Percentiles rank a stretch among this genome's conserved stretches.
Evolutionary conservation across 148 eudicot species (phyloP).

Genomic region (Drosera capensis): DNA sequence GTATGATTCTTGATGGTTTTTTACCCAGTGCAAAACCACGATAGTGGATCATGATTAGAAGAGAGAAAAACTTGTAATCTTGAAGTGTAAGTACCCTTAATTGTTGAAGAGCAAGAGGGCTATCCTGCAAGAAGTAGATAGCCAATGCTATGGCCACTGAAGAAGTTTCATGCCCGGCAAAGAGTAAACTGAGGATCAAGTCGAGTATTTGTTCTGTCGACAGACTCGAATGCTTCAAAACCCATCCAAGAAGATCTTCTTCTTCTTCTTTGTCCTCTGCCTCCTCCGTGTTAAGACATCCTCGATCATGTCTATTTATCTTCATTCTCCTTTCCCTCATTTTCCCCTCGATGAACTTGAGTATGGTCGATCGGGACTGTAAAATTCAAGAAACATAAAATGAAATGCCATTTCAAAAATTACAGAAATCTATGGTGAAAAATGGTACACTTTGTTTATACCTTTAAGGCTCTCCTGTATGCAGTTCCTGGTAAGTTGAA

Average conservation of each 20-base stretch:
- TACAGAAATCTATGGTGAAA: neutral
- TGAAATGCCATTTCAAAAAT: neutral
- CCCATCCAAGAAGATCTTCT: slow-evolving; percentile 89
- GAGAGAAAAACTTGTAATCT: too few species aligned
- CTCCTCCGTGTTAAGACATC: neutral
- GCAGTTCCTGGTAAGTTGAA: slow-evolving; percentile 86
- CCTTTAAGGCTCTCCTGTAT: slow-evolving; percentile 79
- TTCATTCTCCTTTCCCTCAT: slow-evolving; percentile 48
- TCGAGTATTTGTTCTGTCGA: slow-evolving; percentile 88
- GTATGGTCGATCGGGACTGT: slow-evolving; percentile 75
- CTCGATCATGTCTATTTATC: slow-evolving; percentile 11
- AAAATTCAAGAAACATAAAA: neutral
- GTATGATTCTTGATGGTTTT: too few species aligned
- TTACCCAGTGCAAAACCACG: too few species aligned
- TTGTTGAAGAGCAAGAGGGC: slow-evolving; percentile 58
- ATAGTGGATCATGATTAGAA: too few species aligned
- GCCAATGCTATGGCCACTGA: slow-evolving; percentile 87
- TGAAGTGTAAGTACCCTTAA: slow-evolving; percentile 39
- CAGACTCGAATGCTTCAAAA: slow-evolving; percentile 57
- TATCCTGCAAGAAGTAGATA: slow-evolving; percentile 67
- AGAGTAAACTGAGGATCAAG: slow-evolving; percentile 71
- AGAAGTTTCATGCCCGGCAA: slow-evolving; percentile 97
- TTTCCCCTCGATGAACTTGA: slow-evolving; percentile 60
- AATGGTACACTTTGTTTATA: neutral
- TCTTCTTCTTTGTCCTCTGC: slow-evolving; percentile 23